These are phyloP conservation scores for Leccinum sublutescens DNA, from an alignment of 768 basidiomycete genomes.

Conservation along the genomic window DNA sequence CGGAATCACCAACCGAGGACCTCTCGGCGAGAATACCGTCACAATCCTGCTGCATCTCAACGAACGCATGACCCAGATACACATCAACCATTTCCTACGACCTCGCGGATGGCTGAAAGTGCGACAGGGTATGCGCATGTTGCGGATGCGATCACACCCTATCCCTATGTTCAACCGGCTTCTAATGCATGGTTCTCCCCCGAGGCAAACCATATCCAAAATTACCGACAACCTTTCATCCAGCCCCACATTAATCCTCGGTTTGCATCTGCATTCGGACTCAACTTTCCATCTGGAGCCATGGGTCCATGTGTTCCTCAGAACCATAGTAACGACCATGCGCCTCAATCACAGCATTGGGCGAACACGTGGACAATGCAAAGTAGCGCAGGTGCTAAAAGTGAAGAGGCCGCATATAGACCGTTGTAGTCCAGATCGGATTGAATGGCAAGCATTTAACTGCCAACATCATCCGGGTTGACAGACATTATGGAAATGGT, in stretches of 20 bases:
- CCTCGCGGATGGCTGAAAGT: constrained; percentile 46
- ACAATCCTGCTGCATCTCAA: constrained; percentile 12
- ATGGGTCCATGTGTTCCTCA: constrained; percentile 23
- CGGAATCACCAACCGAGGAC: constrained; percentile 17
- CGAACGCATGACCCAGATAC: constrained; percentile 33
- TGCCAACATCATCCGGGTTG: constrained; percentile 1
- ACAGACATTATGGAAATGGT: neutral
- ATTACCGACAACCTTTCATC: constrained; percentile 37
- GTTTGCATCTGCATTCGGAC: constrained; percentile 66
- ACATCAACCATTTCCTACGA: constrained; percentile 38
- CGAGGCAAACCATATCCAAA: constrained; percentile 7
- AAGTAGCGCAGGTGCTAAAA: constrained; percentile 22
- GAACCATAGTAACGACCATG: constrained; percentile 10
- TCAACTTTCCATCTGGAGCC: constrained; percentile 35
- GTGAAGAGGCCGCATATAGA: constrained; percentile 28
- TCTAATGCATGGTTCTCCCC: constrained; percentile 21
- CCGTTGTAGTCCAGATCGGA: constrained; percentile 24
- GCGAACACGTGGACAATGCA: constrained; percentile 41
- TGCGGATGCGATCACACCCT: constrained; percentile 23
- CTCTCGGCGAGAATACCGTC: constrained; percentile 19
- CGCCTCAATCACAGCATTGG: constrained; percentile 25
- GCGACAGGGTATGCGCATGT: constrained; percentile 44
- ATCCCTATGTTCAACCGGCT: constrained; percentile 9
- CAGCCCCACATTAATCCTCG: constrained; percentile 85
- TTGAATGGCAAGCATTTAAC: constrained; percentile 15